A percentile compares a stretch with the other conserved stretches of the same genome.
Evolutionary conservation across 208 protist genomes (phyloP).

Genomic region (Trypanosoma lewisi): DNA sequence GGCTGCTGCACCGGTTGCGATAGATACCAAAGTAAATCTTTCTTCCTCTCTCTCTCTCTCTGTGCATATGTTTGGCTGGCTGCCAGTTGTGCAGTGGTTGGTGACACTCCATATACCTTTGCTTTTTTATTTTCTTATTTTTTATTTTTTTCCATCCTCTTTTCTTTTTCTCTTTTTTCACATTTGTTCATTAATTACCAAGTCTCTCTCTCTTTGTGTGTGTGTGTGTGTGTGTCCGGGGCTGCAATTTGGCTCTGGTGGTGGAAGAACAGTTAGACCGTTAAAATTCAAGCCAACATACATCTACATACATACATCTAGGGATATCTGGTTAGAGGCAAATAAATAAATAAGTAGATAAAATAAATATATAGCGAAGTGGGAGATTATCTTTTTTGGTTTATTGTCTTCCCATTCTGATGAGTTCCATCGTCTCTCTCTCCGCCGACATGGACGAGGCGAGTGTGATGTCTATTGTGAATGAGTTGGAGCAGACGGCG

Average conservation of each 20-base stretch:
- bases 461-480: not conserved
- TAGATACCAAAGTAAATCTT: not conserved
- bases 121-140: not conserved
- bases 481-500: not conserved
- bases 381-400: not conserved
- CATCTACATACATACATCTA: too few species aligned
- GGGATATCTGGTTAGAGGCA: too few species aligned
- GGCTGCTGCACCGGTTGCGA: not conserved
- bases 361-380: not conserved
- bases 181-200: too few species aligned
- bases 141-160: not conserved
- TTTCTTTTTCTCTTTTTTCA: not conserved
- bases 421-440: constrained; percentile 8
- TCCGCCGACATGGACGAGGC: not conserved
- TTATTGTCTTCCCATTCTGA: constrained; percentile 18
- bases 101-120: too few species aligned
- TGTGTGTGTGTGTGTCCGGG: not conserved
- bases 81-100: not conserved
- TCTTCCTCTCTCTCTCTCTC: not conserved
- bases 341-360: not conserved
- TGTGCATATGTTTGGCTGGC: not conserved
- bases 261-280: too few species aligned
- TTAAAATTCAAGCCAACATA: too few species aligned
- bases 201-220: not conserved
- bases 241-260: too few species aligned